Conservation (phyloP, 768 basidiomycete species). For the Sistotremastrum niveocremeum region DNA sequence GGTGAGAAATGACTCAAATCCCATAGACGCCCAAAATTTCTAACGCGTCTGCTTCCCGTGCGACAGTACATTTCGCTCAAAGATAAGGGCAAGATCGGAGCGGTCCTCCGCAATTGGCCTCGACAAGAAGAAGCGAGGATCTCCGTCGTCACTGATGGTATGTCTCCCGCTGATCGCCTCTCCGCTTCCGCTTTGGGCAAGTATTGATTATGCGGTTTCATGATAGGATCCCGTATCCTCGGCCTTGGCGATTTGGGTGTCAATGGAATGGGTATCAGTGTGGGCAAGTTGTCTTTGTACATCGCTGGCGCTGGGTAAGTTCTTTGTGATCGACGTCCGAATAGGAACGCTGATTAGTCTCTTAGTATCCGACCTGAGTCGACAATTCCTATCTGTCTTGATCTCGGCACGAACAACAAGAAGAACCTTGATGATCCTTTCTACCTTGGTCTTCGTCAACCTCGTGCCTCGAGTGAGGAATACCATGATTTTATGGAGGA, state of each 20-base stretch:
- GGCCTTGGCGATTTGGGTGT: slow-evolving; percentile 77
- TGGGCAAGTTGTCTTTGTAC: slow-evolving; percentile 88
- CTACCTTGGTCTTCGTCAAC: slow-evolving; percentile 75
- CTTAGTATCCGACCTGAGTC: slow-evolving; percentile 60
- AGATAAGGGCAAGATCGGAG: slow-evolving; percentile 69
- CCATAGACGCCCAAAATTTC: slow-evolving; percentile 6
- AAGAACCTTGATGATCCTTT: slow-evolving; percentile 71
- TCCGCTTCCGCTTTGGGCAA: slow-evolving; percentile 19
- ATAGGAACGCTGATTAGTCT: neutral
- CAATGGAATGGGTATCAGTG: slow-evolving; percentile 78
- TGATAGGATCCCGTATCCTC: slow-evolving; percentile 67
- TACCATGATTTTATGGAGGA: slow-evolving; percentile 84
- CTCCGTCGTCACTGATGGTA: slow-evolving; percentile 84
- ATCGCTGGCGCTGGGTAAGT: slow-evolving; percentile 77
- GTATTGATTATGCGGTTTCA: slow-evolving; percentile 6
- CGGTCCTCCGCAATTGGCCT: slow-evolving; percentile 62
- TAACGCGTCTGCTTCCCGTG: slow-evolving; percentile 7
- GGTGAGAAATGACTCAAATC: slow-evolving; percentile 24
- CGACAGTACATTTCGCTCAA: slow-evolving; percentile 63
- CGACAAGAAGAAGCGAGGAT: slow-evolving; percentile 68
- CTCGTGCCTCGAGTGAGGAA: slow-evolving; percentile 45
- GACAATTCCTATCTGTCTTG: slow-evolving; percentile 72
- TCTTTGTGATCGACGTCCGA: slow-evolving; percentile 18
- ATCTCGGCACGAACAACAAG: slow-evolving; percentile 83
- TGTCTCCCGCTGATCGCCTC: slow-evolving; percentile 8